Conservation (phyloP, 1,284 basidiomycete genomes). For the Ustilago hordei region DNA sequence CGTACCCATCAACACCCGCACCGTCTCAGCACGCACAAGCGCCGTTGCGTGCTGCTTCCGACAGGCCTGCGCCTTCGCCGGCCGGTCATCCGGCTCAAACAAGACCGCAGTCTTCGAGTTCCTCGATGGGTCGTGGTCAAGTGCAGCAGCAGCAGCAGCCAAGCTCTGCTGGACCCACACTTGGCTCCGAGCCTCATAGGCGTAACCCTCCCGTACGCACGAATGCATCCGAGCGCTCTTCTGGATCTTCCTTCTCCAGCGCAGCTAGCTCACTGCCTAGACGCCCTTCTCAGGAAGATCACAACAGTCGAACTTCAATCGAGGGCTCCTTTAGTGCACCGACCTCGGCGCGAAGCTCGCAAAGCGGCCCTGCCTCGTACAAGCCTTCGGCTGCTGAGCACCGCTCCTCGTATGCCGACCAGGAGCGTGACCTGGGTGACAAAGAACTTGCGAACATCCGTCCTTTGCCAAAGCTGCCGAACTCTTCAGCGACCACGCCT, state of each 20-base stretch:
- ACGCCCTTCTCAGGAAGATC: constrained; percentile 33
- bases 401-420: constrained; percentile 23
- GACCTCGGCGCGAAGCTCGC: constrained; percentile 62
- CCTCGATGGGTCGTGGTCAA: constrained; percentile 16
- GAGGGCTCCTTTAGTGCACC: constrained; percentile 60
- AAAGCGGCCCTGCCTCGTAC: constrained; percentile 40
- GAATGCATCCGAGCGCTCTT: constrained; percentile 57
- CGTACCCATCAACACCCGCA: constrained; percentile 21
- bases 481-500: constrained; percentile 30
- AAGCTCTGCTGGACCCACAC: constrained; percentile 1
- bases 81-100: constrained; percentile 16
- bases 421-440: constrained; percentile 51
- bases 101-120: constrained; percentile 22
- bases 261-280: constrained; percentile 31
- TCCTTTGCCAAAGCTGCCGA: constrained; percentile 52
- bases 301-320: constrained; percentile 33
- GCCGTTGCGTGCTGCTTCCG: background rate
- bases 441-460: constrained; percentile 55
- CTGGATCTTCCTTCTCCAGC: constrained; percentile 60
- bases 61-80: constrained; percentile 2
- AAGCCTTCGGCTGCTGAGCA: constrained; percentile 23
- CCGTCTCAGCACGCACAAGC: constrained; percentile 21
- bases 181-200: constrained; percentile 23
- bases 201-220: constrained; percentile 32
- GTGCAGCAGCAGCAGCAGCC: constrained; percentile 18